Evolutionary conservation across 164 flowering plant genomes (phyloP).

Genomic region (Magnolia officinalis): DNA sequence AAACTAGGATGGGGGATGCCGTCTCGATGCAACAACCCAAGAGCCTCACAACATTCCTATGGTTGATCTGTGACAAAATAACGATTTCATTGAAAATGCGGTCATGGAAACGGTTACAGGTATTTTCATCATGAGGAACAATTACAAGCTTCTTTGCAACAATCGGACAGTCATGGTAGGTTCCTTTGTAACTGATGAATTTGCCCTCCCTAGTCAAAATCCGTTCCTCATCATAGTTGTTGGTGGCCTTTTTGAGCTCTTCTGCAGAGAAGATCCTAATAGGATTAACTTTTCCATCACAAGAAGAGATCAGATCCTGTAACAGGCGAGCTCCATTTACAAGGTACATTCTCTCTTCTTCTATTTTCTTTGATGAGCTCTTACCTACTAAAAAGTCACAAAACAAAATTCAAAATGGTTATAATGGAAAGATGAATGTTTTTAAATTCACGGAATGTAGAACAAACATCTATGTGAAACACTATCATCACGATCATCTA

Average conservation of each 20-base stretch:
- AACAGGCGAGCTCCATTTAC: slow-evolving; percentile 7
- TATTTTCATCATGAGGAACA: not conserved
- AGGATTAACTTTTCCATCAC: slow-evolving; percentile 3
- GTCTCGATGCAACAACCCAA: not conserved
- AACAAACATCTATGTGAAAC: no score
- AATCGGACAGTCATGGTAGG: not conserved
- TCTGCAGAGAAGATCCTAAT: slow-evolving; percentile 8
- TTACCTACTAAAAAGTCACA: no score
- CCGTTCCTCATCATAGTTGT: not conserved
- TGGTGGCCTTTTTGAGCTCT: slow-evolving; percentile 11
- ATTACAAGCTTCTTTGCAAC: no score
- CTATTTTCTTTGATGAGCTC: not conserved
- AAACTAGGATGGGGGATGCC: slow-evolving; percentile 13
- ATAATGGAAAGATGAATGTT: no score
- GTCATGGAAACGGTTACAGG: not conserved
- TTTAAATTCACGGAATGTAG: no score
- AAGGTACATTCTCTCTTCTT: not conserved
- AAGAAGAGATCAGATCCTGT: slow-evolving; percentile 8
- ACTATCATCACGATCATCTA: no score
- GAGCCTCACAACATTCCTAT: no score
- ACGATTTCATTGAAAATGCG: not conserved
- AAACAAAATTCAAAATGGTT: no score
- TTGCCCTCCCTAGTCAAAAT: not conserved
- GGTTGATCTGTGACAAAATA: not conserved
- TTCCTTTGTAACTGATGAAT: not conserved